Evolutionary conservation across 2,329 filamentous ascomycete species (phyloP).

Genomic region (Ceratocystis cacaofunesta): DNA sequence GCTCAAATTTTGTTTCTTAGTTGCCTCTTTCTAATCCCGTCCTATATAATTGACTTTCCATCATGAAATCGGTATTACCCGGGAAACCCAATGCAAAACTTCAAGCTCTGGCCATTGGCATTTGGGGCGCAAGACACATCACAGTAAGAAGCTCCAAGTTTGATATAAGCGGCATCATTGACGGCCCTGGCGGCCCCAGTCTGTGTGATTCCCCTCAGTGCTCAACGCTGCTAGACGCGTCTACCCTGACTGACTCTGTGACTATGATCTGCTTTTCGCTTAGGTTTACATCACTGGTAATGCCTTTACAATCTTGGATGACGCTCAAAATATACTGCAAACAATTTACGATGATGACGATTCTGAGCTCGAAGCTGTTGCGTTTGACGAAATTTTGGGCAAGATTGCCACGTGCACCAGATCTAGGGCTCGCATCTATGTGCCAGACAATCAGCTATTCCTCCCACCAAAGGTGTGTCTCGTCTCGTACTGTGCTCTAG

Average conservation of each 20-base stretch:
- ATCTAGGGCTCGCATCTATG: constrained; percentile 57
- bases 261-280: constrained; percentile 1
- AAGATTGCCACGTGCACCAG: constrained; percentile 68
- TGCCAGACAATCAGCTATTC: constrained; percentile 37
- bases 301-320: constrained; percentile 69
- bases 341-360: constrained; percentile 80
- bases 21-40: neutral
- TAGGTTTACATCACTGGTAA: constrained; percentile 83
- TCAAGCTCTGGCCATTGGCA: constrained; percentile 59
- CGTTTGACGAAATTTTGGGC: constrained; percentile 66
- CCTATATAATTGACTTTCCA: constrained; percentile 21
- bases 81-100: constrained; percentile 64
- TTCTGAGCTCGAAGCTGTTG: constrained; percentile 53
- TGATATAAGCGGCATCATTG: neutral
- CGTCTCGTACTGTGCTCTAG: neutral
- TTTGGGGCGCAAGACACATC: constrained; percentile 57
- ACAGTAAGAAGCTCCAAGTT: constrained; percentile 39
- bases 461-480: constrained; percentile 3
- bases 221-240: neutral
- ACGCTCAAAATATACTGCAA: constrained; percentile 61
- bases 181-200: neutral
- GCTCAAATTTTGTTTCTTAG: neutral
- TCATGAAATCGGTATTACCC: constrained; percentile 66
- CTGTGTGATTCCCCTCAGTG: neutral
- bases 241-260: neutral